Percentiles rank a stretch among this genome's conserved stretches.
These are phyloP conservation scores for Phytophthora cactorum DNA, from an alignment of 352 stramenopile genomes.

Conservation along the genomic window DNA sequence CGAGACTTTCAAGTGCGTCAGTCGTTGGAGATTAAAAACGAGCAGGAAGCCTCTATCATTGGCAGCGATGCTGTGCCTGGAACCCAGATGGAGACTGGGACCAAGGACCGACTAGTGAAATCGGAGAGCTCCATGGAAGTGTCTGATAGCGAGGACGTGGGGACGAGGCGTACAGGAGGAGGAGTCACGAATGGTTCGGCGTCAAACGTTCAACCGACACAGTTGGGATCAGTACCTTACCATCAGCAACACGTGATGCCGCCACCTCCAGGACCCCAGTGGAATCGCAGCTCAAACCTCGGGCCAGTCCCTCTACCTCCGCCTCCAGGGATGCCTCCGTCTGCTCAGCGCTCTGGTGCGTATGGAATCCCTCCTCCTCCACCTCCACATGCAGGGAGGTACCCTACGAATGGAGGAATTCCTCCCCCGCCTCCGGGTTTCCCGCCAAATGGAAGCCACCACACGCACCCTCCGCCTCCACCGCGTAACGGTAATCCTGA, in stretches of 20 bases:
- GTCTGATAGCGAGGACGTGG: conserved; percentile 56
- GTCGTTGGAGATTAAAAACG: conserved; percentile 55
- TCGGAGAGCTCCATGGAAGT: conserved; percentile 80
- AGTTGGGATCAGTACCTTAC: conserved; percentile 1
- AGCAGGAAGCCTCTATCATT: conserved; percentile 18
- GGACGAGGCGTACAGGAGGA: conserved; percentile 1
- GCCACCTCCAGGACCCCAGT: conserved; percentile 14
- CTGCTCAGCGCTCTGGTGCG: conserved; percentile 16
- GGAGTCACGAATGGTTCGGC: background rate
- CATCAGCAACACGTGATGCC: conserved; percentile 20
- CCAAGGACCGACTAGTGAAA: conserved; percentile 26
- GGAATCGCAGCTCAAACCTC: conserved; percentile 23
- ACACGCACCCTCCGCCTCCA: conserved; percentile 17
- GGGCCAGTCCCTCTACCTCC: conserved; percentile 21
- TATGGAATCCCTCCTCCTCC: conserved; percentile 32
- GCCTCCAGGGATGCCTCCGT: conserved; percentile 16
- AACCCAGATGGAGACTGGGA: conserved; percentile 25
- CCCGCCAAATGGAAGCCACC: conserved; percentile 27
- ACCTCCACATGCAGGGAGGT: conserved; percentile 23
- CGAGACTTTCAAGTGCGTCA: conserved; percentile 76
- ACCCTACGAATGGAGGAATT: conserved; percentile 20
- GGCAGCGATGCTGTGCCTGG: background rate
- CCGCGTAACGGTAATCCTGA: conserved; percentile 20
- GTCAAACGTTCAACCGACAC: background rate
- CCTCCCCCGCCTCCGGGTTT: conserved; percentile 32